These are phyloP conservation scores for Aureobasidium lini DNA, from an alignment of 2,329 filamentous ascomycete genomes.

Conservation along the genomic window DNA sequence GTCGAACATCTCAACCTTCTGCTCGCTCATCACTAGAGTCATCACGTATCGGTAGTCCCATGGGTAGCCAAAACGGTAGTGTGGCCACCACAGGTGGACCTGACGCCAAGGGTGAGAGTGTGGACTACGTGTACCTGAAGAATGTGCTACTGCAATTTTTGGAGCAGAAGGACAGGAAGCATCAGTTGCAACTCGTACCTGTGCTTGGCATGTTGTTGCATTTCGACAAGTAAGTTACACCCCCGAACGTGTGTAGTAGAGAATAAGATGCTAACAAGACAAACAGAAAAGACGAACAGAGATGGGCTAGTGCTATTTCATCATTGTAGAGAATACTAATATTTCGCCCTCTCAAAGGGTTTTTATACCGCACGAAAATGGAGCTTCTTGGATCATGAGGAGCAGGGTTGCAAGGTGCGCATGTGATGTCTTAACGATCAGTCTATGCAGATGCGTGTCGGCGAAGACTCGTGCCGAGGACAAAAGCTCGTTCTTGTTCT, in stretches of 20 bases:
- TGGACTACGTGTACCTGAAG: constrained; percentile 65
- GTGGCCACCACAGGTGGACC: constrained; percentile 18
- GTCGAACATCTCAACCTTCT: constrained; percentile 36
- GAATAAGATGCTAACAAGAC: constrained; percentile 15
- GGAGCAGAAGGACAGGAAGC: constrained; percentile 70
- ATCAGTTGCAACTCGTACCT: constrained; percentile 68
- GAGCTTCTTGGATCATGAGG: too few species aligned
- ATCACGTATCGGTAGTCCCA: constrained; percentile 41
- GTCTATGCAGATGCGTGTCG: too few species aligned
- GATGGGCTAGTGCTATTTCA: constrained; percentile 71
- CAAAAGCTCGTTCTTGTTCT: too few species aligned
- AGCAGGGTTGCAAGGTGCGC: too few species aligned
- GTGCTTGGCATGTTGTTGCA: constrained; percentile 68
- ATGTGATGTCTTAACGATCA: too few species aligned
- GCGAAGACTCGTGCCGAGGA: too few species aligned
- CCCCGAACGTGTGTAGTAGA: not conserved
- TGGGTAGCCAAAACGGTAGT: constrained; percentile 25
- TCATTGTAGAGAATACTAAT: constrained; percentile 30
- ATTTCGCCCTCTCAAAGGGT: too few species aligned
- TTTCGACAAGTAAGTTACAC: constrained; percentile 60
- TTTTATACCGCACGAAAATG: too few species aligned
- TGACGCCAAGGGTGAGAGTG: constrained; percentile 12
- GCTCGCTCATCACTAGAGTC: constrained; percentile 55
- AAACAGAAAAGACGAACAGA: constrained; percentile 66
- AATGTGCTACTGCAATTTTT: constrained; percentile 75